phyloP scores from a whole-genome alignment of 495 filamentous ascomycete species.

The Daldinia vernicosa region DNA sequence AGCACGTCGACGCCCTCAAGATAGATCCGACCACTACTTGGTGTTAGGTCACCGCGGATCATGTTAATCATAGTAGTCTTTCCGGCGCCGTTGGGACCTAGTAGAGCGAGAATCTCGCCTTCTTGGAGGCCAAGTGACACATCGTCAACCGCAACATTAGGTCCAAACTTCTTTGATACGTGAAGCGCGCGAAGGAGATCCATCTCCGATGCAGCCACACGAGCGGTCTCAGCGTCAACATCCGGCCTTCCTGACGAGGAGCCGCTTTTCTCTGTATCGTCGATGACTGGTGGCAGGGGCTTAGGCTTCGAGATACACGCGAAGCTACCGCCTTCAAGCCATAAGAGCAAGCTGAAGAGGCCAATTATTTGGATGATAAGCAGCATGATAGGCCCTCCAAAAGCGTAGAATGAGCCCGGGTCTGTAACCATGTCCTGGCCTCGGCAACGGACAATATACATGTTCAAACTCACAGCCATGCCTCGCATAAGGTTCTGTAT shows the following conservation, averaged over 20 bases:
- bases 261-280: conserved; percentile 32
- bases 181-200: conserved; percentile 72
- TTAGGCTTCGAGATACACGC: conserved; percentile 47
- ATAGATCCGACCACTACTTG: conserved; percentile 66
- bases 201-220: conserved; percentile 60
- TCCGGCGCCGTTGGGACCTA: conserved; percentile 79
- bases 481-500: conserved; percentile 44
- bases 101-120: conserved; percentile 74
- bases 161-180: conserved; percentile 71
- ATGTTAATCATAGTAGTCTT: conserved; percentile 79
- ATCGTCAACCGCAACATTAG: conserved; percentile 69
- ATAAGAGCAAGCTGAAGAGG: conserved; percentile 73
- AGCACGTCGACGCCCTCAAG: conserved; percentile 70
- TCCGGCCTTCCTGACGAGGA: conserved; percentile 25
- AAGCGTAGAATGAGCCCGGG: conserved; percentile 55
- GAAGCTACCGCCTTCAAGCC: conserved; percentile 68
- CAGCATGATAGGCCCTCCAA: conserved; percentile 82
- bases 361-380: conserved; percentile 72
- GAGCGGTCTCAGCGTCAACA: conserved; percentile 45
- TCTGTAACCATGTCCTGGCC: conserved; percentile 40
- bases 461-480: conserved; percentile 37
- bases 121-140: conserved; percentile 72
- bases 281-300: conserved; percentile 14
- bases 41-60: conserved; percentile 74
- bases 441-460: conserved; percentile 41